These are phyloP conservation scores for Hypholoma fasciculare DNA, from an alignment of 768 basidiomycete genomes.

Conservation along the genomic window DNA sequence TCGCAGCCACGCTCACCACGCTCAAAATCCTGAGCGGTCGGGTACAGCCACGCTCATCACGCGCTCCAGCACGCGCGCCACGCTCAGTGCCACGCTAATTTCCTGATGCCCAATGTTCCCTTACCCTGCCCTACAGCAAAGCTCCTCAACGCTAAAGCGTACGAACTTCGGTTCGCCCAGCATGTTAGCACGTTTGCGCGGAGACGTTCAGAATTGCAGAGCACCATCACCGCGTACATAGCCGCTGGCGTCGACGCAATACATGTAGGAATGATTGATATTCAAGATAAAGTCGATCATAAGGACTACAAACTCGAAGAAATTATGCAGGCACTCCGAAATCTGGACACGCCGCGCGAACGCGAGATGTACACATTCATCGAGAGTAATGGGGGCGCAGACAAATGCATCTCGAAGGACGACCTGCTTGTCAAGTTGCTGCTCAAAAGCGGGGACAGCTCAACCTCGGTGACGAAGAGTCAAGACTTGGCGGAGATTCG, in stretches of 20 bases:
- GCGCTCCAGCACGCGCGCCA: no score
- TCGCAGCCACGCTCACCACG: no score
- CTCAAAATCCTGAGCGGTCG: no score
- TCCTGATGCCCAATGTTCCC: not conserved
- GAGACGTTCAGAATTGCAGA: constrained; percentile 29
- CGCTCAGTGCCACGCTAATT: no score
- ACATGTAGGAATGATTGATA: constrained; percentile 24
- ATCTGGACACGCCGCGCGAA: constrained; percentile 33
- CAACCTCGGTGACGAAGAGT: not conserved
- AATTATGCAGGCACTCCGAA: constrained; percentile 26
- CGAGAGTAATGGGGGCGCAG: constrained; percentile 30
- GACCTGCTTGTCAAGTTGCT: constrained; percentile 25
- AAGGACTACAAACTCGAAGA: constrained; percentile 25
- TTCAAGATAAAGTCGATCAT: constrained; percentile 14
- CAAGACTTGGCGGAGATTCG: not conserved
- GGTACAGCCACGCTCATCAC: no score
- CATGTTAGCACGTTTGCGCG: constrained; percentile 29
- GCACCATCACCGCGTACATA: constrained; percentile 31
- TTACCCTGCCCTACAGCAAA: constrained; percentile 17
- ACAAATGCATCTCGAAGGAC: constrained; percentile 30
- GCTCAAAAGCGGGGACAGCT: constrained; percentile 16
- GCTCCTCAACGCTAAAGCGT: constrained; percentile 28
- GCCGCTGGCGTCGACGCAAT: constrained; percentile 26
- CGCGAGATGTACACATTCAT: constrained; percentile 31
- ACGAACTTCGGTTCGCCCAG: constrained; percentile 31